A percentile compares a stretch with the other conserved stretches of the same genome.
Conservation (phyloP, 305 asterid genomes). For the Fraxinus greggii region DNA sequence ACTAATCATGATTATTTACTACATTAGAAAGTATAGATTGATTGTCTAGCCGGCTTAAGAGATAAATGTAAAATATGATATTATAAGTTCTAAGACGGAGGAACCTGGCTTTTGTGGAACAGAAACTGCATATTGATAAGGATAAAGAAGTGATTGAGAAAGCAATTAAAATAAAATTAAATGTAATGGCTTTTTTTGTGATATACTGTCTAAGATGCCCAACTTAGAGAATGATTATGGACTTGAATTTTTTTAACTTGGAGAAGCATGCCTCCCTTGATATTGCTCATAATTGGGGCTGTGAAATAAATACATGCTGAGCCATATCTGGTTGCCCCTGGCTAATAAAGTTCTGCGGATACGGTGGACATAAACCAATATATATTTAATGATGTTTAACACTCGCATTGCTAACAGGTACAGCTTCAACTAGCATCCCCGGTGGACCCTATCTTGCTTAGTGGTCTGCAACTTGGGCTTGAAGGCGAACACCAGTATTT, state of each 20-base stretch:
- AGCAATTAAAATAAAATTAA: conserved; percentile 7
- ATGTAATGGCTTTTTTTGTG: not conserved
- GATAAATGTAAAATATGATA: conserved; percentile 1
- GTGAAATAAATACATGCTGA: conserved; percentile 14
- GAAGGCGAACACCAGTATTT: conserved; percentile 89
- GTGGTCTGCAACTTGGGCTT: conserved; percentile 78
- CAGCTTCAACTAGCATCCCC: conserved; percentile 79
- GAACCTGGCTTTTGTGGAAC: conserved; percentile 3
- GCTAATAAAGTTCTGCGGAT: conserved; percentile 9
- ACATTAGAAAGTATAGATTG: not conserved
- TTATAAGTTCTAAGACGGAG: not conserved
- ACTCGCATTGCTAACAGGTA: conserved; percentile 47
- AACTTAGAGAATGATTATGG: not conserved
- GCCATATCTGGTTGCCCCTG: conserved; percentile 10
- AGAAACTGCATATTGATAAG: conserved; percentile 7
- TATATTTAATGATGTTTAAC: conserved; percentile 10
- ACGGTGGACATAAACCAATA: conserved; percentile 5
- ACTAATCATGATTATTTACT: no score
- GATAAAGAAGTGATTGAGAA: conserved; percentile 6
- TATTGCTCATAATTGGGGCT: conserved; percentile 1
- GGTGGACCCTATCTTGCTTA: conserved; percentile 61
- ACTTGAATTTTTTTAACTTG: conserved; percentile 4
- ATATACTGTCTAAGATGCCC: conserved; percentile 12
- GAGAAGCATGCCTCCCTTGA: conserved; percentile 13
- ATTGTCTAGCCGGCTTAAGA: conserved; percentile 11